Percentiles rank a stretch among this genome's conserved stretches.
Conservation (phyloP, 805 yeast genomes). For the Priceomyces castillae region DNA sequence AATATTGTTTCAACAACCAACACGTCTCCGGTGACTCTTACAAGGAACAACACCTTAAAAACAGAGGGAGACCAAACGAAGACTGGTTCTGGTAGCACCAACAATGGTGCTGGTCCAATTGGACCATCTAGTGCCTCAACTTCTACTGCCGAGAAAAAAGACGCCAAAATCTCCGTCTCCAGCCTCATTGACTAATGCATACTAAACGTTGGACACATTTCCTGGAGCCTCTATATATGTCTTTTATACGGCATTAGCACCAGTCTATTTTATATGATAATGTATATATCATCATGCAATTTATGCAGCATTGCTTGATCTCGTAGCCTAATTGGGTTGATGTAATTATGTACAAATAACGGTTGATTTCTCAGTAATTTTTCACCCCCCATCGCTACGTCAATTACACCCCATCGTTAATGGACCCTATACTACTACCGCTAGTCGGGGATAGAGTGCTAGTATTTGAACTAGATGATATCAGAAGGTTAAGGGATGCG, state of each 20-base stretch:
- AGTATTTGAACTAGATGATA: conserved; percentile 55
- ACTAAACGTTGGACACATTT: neutral
- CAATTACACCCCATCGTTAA: neutral
- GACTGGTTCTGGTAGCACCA: neutral
- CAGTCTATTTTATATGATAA: neutral
- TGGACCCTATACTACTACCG: conserved; percentile 23
- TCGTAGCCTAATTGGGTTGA: neutral
- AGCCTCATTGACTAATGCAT: conserved; percentile 28
- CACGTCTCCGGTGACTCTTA: conserved; percentile 6
- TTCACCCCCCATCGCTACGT: no score
- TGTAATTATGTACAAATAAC: neutral
- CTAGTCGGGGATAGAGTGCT: conserved; percentile 46
- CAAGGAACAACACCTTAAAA: neutral
- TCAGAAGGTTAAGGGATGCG: conserved; percentile 52
- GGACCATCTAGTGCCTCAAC: neutral
- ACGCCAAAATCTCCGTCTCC: conserved; percentile 32
- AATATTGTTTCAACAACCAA: conserved; percentile 9
- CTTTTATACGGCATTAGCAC: neutral
- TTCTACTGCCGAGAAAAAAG: conserved; percentile 3
- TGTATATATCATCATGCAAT: neutral
- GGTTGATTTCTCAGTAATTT: no score
- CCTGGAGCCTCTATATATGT: neutral
- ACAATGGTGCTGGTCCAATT: conserved; percentile 5
- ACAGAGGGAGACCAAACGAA: neutral
- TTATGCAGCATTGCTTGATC: no score